These are phyloP conservation scores for Gonapodya prolifera DNA, from an alignment of 192 early-diverging fungal genomes.

Conservation along the genomic window DNA sequence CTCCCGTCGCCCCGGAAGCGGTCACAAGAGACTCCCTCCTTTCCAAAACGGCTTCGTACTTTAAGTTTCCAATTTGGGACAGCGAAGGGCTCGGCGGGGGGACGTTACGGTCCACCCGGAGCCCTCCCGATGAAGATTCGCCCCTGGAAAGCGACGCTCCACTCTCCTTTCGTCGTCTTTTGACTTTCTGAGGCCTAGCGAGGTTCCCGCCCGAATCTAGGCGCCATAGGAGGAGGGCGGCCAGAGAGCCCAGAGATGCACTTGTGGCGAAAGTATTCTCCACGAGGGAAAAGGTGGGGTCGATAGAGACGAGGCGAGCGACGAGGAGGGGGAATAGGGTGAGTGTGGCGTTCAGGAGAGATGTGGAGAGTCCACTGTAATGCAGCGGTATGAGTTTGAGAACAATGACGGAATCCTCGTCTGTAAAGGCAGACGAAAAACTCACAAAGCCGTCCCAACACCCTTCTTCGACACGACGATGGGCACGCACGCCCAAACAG, in stretches of 20 bases:
- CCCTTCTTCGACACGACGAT: slow-evolving; percentile 24
- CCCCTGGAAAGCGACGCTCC: not conserved
- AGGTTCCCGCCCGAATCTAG: not conserved
- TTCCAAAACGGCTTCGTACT: not conserved
- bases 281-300: not conserved
- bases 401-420: no score
- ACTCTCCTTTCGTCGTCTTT: not conserved
- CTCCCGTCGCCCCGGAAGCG: not conserved
- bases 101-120: not conserved
- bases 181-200: not conserved
- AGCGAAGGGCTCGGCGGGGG: not conserved
- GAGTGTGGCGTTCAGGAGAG: slow-evolving; percentile 30
- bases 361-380: slow-evolving; percentile 31
- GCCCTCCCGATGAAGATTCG: not conserved
- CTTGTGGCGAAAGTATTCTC: not conserved
- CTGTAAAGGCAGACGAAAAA: no score
- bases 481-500: slow-evolving; percentile 37
- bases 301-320: not conserved
- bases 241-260: not conserved
- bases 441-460: slow-evolving; percentile 28
- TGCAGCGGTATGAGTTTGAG: no score
- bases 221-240: not conserved
- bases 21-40: not conserved
- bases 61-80: not conserved
- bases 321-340: slow-evolving; percentile 34